Conservation (phyloP, 306 rosid genomes). For the Fragaria vesca region DNA sequence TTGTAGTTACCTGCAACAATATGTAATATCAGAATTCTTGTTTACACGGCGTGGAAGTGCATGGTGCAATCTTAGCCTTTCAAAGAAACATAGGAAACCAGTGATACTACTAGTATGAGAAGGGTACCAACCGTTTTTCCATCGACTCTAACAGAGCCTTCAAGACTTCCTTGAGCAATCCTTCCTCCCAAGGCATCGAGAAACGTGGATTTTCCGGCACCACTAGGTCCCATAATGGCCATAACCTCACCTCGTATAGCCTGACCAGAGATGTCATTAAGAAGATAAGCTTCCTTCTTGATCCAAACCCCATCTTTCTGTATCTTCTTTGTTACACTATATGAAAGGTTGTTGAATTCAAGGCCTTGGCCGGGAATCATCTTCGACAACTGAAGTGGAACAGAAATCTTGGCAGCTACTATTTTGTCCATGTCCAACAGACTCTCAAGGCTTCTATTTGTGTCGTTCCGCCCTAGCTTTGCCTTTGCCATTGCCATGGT, state of each 20-base stretch:
- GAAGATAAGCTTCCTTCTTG: slow-evolving; percentile 66
- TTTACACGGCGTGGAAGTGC: background rate
- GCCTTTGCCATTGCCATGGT: slow-evolving; percentile 47
- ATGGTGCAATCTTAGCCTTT: no score
- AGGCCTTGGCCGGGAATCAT: slow-evolving; percentile 56
- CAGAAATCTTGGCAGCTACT: slow-evolving; percentile 20
- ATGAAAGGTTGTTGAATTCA: slow-evolving; percentile 67
- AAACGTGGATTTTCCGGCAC: slow-evolving; percentile 96
- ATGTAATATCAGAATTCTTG: background rate
- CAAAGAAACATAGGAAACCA: background rate
- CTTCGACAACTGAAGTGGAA: slow-evolving; percentile 33
- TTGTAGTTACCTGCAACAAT: slow-evolving; percentile 56
- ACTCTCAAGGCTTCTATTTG: slow-evolving; percentile 57
- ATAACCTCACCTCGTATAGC: slow-evolving; percentile 66
- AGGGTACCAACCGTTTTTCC: slow-evolving; percentile 46
- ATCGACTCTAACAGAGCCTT: slow-evolving; percentile 77
- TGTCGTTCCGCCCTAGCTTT: slow-evolving; percentile 27
- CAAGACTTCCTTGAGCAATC: slow-evolving; percentile 76
- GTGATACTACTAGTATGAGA: background rate
- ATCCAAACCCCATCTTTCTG: slow-evolving; percentile 75
- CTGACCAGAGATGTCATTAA: slow-evolving; percentile 81
- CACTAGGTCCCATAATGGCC: slow-evolving; percentile 97
- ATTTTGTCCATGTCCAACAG: slow-evolving; percentile 51
- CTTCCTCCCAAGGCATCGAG: slow-evolving; percentile 87
- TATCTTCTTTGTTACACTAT: slow-evolving; percentile 59